phyloP scores from a whole-genome alignment of 192 early-diverging fungal genomes.

The Entomortierella beljakovae region DNA sequence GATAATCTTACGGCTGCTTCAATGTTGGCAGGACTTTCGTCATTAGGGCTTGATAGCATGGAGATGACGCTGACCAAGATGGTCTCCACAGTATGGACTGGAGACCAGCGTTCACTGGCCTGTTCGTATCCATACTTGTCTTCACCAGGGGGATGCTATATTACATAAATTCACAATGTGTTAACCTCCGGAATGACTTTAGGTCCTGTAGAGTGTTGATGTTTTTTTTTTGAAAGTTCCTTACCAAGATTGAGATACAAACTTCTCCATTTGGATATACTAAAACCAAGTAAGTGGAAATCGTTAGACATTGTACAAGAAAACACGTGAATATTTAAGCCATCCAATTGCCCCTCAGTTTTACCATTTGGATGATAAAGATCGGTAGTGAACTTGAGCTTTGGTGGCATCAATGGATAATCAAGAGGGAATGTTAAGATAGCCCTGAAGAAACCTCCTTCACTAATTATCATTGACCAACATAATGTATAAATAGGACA shows the following conservation, averaged over 20 bases:
- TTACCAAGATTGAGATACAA: constrained; percentile 96
- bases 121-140: constrained; percentile 94
- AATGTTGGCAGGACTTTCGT: constrained; percentile 94
- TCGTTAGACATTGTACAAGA: not conserved
- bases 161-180: not conserved
- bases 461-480: constrained; percentile 58
- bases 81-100: constrained; percentile 96
- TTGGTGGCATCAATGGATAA: constrained; percentile 92
- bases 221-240: no score
- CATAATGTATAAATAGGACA: no score
- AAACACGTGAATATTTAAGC: not conserved
- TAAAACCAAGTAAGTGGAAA: constrained; percentile 15
- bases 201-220: no score
- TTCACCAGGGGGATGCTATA: constrained; percentile 79
- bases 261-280: constrained; percentile 92
- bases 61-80: constrained; percentile 91
- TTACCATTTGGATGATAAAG: constrained; percentile 95
- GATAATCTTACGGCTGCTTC: constrained; percentile 85
- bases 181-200: no score
- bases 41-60: constrained; percentile 94
- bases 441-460: constrained; percentile 96
- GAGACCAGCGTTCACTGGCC: constrained; percentile 92
- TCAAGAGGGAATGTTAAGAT: constrained; percentile 74
- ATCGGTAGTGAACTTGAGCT: constrained; percentile 85
- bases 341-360: not conserved